Conservation (phyloP, 1,139 yeast genomes). For the Scheffersomyces quercinus region DNA sequence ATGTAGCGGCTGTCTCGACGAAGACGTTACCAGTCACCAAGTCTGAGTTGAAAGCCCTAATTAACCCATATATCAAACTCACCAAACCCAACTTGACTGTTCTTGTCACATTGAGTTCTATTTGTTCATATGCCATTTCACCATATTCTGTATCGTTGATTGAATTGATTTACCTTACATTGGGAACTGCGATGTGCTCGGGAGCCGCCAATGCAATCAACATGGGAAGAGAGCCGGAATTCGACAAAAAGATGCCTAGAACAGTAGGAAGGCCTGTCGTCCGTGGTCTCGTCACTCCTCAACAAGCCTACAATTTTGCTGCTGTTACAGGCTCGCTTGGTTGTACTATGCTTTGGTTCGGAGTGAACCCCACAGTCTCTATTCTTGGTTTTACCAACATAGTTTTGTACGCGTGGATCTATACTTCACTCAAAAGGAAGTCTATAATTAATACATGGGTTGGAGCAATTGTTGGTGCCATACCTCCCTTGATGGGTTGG, state of each 20-base stretch:
- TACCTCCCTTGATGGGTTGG: constrained; percentile 99
- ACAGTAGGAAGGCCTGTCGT: constrained; percentile 92
- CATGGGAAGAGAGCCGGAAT: constrained; percentile 94
- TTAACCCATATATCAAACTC: constrained; percentile 69
- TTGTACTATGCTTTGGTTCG: constrained; percentile 62
- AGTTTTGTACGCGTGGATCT: constrained; percentile 80
- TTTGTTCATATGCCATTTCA: constrained; percentile 90
- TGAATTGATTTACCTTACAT: constrained; percentile 68
- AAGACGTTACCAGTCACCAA: constrained; percentile 10
- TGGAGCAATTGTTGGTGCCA: constrained; percentile 97
- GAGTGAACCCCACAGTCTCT: constrained; percentile 88
- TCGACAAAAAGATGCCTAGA: constrained; percentile 84
- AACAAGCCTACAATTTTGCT: constrained; percentile 81
- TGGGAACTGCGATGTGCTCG: constrained; percentile 85
- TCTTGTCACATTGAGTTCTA: constrained; percentile 84
- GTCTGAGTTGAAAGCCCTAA: constrained; percentile 29
- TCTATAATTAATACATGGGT: constrained; percentile 95
- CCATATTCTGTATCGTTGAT: constrained; percentile 75
- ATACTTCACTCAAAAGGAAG: constrained; percentile 84
- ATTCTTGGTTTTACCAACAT: constrained; percentile 75
- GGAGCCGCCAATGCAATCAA: constrained; percentile 96
- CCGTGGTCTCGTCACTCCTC: constrained; percentile 71
- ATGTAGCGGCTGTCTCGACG: background rate
- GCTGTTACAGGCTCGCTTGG: constrained; percentile 72
- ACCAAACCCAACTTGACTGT: constrained; percentile 89